Evolutionary conservation across 495 filamentous ascomycete species (phyloP), one percentile per base, ranked within the genome.

Genomic region (Chaetomium cochliodes): DNA sequence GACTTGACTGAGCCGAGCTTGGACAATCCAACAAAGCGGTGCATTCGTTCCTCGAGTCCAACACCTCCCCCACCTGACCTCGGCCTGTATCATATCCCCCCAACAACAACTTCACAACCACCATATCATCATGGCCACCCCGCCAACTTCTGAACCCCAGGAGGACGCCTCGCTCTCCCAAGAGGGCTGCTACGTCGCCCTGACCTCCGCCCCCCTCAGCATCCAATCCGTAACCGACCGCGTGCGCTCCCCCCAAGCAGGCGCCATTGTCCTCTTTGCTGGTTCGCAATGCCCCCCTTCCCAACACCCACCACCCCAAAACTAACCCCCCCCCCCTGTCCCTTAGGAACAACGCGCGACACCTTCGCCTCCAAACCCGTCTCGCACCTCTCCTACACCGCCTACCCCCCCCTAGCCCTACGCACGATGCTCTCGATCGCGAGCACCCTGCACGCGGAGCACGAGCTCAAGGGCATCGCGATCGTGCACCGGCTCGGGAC

Each of bases 261-360:
- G 93, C 37, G 93, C 93, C 50, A 90, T 96, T 51, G 88, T 96
- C 23, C 74, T 97, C 37, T 98, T 98, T 77, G 88, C 87, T 25
- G 90, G 90, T 89, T 71, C 67, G 70, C 64, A 7, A 9, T n/a
- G n/a, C 39, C 28, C 64, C 12, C 39, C 51, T 28, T 37, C 44
- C 23, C 26, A 49, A 59, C 46, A 13, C 33, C 44, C 9, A 63
- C 57, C n/a, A 20, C 37, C 15, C 67, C 37, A 44, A 26, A 23
- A 50, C 30, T 0, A 51, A 42, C 50, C 39, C 37, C 20, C 28
- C 22, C 58, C 18, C 13, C 18, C 9, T n/a, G n/a, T n/a, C 53
- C 33, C 28, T 5, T 18, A 83, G 93, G 94, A 55, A 97, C 93
- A 23, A 98, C 94, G 12, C 85, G 94, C 50, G 86, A 97, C 76